A percentile compares a stretch with the other conserved stretches of the same genome.
These are phyloP conservation scores for Paramecium pentaurelia DNA, from an alignment of 73 alveolate species.

Conservation along the genomic window DNA sequence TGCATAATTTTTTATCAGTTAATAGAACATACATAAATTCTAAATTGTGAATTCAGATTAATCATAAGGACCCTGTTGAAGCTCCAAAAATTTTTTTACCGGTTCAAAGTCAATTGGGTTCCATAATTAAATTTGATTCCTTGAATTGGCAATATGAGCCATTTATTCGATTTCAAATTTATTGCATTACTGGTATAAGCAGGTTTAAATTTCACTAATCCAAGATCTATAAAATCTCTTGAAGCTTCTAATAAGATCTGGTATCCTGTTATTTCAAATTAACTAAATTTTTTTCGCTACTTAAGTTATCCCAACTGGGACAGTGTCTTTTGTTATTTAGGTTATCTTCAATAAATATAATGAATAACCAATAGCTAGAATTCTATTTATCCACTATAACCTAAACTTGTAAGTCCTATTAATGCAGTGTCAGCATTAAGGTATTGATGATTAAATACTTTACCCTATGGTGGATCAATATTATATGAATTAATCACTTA, in stretches of 20 bases:
- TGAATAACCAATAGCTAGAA: not conserved
- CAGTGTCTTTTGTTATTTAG: not conserved
- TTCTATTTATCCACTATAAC: not conserved
- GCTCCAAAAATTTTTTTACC: not conserved
- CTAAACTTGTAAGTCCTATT: not conserved
- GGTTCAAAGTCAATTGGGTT: not conserved
- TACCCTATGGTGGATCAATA: not conserved
- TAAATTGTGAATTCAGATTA: not conserved
- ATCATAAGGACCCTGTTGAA: not conserved
- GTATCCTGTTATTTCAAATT: not conserved
- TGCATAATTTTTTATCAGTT: not conserved
- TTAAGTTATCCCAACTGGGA: not conserved
- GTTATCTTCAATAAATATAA: not conserved
- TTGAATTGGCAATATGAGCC: not conserved
- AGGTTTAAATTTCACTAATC: not conserved
- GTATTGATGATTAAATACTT: not conserved
- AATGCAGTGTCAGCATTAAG: not conserved
- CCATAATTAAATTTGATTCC: not conserved
- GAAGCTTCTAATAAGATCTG: not conserved
- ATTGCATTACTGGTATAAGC: not conserved
- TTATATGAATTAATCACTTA: not conserved
- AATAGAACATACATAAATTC: not conserved
- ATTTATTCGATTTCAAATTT: not conserved
- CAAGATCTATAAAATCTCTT: not conserved
- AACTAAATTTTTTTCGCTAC: not conserved